Evolutionary conservation across 2,329 filamentous ascomycete species (phyloP).

Genomic region (Claviceps pazoutovae): DNA sequence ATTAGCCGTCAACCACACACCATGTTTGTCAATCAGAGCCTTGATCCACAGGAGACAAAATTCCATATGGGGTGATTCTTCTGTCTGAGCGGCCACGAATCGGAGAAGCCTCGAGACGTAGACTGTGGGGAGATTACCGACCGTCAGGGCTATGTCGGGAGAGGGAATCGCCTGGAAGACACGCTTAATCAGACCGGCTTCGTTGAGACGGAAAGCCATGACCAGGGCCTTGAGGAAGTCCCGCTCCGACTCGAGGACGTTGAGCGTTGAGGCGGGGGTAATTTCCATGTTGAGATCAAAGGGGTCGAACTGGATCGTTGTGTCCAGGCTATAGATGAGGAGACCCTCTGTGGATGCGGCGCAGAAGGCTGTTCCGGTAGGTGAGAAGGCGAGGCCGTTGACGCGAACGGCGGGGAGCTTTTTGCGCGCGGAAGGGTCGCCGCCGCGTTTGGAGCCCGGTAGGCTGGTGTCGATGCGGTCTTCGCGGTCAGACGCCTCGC

Average conservation of each 20-base stretch:
- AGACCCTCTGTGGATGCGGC: slow-evolving; percentile 90
- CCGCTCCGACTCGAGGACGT: slow-evolving; percentile 49
- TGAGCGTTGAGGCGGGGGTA: slow-evolving; percentile 72
- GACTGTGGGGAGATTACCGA: slow-evolving; percentile 65
- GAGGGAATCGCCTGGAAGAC: slow-evolving; percentile 77
- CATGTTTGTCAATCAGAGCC: slow-evolving; percentile 66
- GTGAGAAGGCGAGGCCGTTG: slow-evolving; percentile 71
- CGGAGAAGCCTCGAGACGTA: slow-evolving; percentile 77
- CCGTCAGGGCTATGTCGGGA: slow-evolving; percentile 60
- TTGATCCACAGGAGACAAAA: slow-evolving; percentile 92
- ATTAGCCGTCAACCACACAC: slow-evolving; percentile 71
- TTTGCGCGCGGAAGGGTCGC: slow-evolving; percentile 66
- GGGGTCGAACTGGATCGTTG: slow-evolving; percentile 74
- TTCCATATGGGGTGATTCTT: slow-evolving; percentile 85
- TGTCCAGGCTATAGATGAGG: slow-evolving; percentile 84
- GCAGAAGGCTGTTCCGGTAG: slow-evolving; percentile 80
- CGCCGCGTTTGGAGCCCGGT: slow-evolving; percentile 73
- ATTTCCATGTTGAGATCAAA: slow-evolving; percentile 93
- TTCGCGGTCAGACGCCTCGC: slow-evolving; percentile 79
- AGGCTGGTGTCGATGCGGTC: slow-evolving; percentile 66
- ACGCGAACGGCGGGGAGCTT: slow-evolving; percentile 74
- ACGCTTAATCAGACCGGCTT: slow-evolving; percentile 63
- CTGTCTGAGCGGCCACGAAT: slow-evolving; percentile 76
- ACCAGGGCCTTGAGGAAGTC: slow-evolving; percentile 86
- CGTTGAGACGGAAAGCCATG: slow-evolving; percentile 95